Base-by-base conservation (phyloP, 2,329 filamentous ascomycete species). In the Xylaria sp. region DNA sequence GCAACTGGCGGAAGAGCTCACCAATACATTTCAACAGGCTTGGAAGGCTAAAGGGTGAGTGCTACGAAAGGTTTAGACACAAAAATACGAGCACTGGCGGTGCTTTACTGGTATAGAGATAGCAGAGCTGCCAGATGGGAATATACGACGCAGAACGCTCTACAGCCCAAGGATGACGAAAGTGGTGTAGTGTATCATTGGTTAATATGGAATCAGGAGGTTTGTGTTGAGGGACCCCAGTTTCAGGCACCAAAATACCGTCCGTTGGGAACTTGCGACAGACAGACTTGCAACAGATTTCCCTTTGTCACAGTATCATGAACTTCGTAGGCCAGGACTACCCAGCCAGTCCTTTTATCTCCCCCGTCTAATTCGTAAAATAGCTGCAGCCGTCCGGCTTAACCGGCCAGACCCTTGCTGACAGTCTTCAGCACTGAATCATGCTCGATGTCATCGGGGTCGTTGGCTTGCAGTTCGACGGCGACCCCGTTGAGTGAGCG, bases 381-480 rank as follows among this genome's bases (percentile, higher is more conserved):
- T 41, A 47, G 27, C 51, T 38, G 37, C 17, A 41, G 9, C 43
- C 19, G 11, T 27, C 56, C 56, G 51, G 66, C 68, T 78, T 81
- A 83, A 73, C 74, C 75, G 69, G 84, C 82, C 73, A 82, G 75
- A 72, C 85, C 82, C 83, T 88, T 87, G 84, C 83, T 87, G 79
- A 89, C 83, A 62, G 80, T 82, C 78, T 83, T 84, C 77, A 92
- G 80, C 75, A 94, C 83, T 73, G 82, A 84, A 67, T 90, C 87
- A 78, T 87, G 88, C 81, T 93, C 90, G 74, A 95, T 90, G 78
- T 94, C 91, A 77, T 92, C 90, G 70, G 81, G 79, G 78, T 94
- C 91, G 82, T 93, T 93, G 81, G 90, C 91, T 83, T 95, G 91
- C 72, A 93, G 84, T 77, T 94, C 91, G 71, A 83, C 80, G 64